Base-by-base conservation (phyloP, 495 filamentous ascomycete species). In the Rostrohypoxylon terebratum region DNA sequence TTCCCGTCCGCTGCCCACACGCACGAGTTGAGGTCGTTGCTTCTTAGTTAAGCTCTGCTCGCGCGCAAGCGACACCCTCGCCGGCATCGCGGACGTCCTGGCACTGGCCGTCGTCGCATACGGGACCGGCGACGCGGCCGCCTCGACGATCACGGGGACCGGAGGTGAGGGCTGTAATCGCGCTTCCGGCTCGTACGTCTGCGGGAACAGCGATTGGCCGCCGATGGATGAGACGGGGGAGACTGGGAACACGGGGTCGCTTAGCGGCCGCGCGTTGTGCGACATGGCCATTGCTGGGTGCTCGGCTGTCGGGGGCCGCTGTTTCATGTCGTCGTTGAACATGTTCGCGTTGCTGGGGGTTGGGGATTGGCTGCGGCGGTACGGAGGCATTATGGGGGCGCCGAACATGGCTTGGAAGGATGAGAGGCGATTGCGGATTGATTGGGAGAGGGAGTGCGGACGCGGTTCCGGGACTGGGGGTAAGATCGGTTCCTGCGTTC, bases 201-300 rank as follows among this genome's bases (percentile, higher is more conserved):
- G 36, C 18, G 25, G 21, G 18, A 14, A n/a, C 34, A 50, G 21
- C 21, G 48, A 13, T 7, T 33, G 44, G 33, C 38, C 59, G 64
- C 36, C 57, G 0, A 36, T 28, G 23, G 66, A 25, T 18, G 60
- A 59, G 4, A 69, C 21, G 0, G 71, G 71, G 1, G 71, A 73
- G 1, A 69, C 66, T 21, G 71, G 71, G 23, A 69, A 57, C 14
- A 62, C 47, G 23, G 71, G 66, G 47, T 64, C 54, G 10, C 60
- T 20, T 13, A 64, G 57, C 2, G 70, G 70, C 0, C 70, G 59
- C 31, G 64, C 59, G 33, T 11, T 44, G 31, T 63, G 57, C 0
- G 64, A 66, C 48, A 65, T 67, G 4, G 55, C 62, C 7, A 65
- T 63, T n/a, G 55, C 62, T 3, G 68, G 68, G 40, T 66, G 68